Base-by-base conservation (phyloP, 2,329 filamentous ascomycete genomes). In the Colletotrichum abscissum region DNA sequence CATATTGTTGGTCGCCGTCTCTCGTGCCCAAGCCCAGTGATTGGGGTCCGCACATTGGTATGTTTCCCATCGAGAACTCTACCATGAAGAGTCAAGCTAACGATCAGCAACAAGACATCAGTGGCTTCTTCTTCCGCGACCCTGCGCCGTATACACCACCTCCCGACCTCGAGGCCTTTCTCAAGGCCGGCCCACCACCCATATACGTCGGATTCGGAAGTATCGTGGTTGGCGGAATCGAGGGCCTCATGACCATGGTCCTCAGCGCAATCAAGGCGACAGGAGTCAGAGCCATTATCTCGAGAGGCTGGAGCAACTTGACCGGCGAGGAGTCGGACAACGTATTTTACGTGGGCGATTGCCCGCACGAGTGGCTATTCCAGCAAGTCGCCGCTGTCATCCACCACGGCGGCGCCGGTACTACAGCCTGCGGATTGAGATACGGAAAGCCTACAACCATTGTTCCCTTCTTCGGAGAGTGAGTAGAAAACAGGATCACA, bases 1-100 rank as follows among this genome's bases (percentile, higher is more conserved):
- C 94, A 0, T 96, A 95, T 77, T 94, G 93, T 79, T 95, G 93
- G 93, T 93, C 91, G 0, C 90, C 91, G 0, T 87, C 90, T 4
- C 81, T 93, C 8, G 90, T 93, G 0, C 88, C 90, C 0, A 93
- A 93, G 76, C 92, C 92, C 0, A 84, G 83, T 3, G 92, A 93
- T 76, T 93, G 92, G 92, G 87, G 85, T 0, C 80, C 85, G 1
- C 86, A 92, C 68, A 92, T 93, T 49, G 88, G 88, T 76, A 86
- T 0, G 72, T 30, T 89, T 0, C 87, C 88, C 5, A 2, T 7
- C 12, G 1, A n/a, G n/a, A 28, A 11, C 4, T 19, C 4, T 1
- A 3, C 11, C n/a, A 2, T n/a, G 3, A 19, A 22, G 9, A 28
- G 3, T 11, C 35, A 19, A 49, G 3, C 64, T 67, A 14, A 72